Evolutionary conservation across 75 land plant species (phyloP), one percentile per base, ranked within the genome.

Genomic region (Picea sitchensis): DNA sequence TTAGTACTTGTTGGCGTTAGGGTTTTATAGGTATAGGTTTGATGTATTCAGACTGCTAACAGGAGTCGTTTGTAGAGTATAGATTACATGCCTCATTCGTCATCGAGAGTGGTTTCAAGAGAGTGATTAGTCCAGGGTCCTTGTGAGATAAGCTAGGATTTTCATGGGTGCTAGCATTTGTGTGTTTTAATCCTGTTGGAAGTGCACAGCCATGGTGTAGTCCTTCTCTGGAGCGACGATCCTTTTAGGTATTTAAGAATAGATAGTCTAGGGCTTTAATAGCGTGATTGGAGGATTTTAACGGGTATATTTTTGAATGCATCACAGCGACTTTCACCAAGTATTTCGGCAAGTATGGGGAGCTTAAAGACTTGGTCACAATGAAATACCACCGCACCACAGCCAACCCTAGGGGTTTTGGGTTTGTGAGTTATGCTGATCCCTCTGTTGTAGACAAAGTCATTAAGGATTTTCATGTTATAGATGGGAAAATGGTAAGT

Each of bases 331-430:
- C 60, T 3, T 75, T 75, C 56, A 76, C 78, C 51, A 82, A 80
- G 38, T 84, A 88, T 77, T 88, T 88, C 85, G 80, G 83, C 84
- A 87, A 88, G 80, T 88, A 88, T 87, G 90, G 90, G 38, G 90
- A 88, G 73, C 80, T 88, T 51, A 88, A 76, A 34, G 88, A 88
- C 59, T 84, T 88, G 34, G 90, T 88, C 26, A 88, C 86, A n/a
- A 88, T 88, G 90, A 88, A 80, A 47, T n/a, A n/a, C n/a, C 85
- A 88, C 61, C 85, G 89, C 20, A 59, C 65, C 59, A 86, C 88
- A 30, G 90, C 88, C 4, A 84, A 86, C 41, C 90, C 90, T 23
- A 87, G 90, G 31, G 90, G 90, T 62, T 88, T 88, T 71, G 90
- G 90, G 32, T 88, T 88, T 78, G 88, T 88, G 17, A 88, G 85